Conservation (phyloP, 192 early-diverging fungal genomes). For the Gorgonomyces haynaldii region DNA sequence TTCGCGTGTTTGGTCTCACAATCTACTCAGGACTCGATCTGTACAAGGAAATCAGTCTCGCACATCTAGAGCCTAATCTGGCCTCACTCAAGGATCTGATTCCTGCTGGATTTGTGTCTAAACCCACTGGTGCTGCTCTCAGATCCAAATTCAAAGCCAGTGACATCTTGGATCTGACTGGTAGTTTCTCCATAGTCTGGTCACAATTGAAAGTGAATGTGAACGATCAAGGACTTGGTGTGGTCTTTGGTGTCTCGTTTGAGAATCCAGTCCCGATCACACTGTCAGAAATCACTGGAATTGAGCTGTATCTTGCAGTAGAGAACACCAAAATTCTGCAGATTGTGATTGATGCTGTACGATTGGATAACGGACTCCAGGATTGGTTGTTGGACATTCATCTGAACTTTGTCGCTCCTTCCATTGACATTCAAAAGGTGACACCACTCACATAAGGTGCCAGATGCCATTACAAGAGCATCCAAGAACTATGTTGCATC, state of each 20-base stretch:
- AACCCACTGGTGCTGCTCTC: constrained; percentile 1
- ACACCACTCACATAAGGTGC: too few relatives aligned
- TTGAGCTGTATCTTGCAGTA: constrained; percentile 1
- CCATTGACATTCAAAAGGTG: neutral
- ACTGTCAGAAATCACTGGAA: constrained; percentile 1
- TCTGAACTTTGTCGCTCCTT: neutral
- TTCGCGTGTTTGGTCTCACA: constrained; percentile 3
- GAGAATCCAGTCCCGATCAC: constrained; percentile 3
- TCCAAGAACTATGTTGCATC: neutral
- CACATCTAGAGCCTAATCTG: neutral
- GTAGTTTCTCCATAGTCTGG: constrained; percentile 1
- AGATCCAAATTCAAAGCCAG: neutral
- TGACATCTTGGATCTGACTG: constrained; percentile 4
- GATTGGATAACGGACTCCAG: neutral
- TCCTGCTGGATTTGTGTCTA: neutral
- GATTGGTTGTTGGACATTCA: neutral
- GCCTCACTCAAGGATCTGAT: neutral
- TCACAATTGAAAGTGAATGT: constrained; percentile 1
- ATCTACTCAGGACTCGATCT: constrained; percentile 1
- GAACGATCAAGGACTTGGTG: constrained; percentile 1
- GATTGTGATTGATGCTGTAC: neutral
- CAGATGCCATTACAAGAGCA: neutral
- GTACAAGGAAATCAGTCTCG: neutral
- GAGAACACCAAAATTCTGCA: neutral
- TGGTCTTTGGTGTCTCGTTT: neutral